Base-by-base conservation (phyloP, 805 yeast species). In the Cyberlindnera lachancei region DNA sequence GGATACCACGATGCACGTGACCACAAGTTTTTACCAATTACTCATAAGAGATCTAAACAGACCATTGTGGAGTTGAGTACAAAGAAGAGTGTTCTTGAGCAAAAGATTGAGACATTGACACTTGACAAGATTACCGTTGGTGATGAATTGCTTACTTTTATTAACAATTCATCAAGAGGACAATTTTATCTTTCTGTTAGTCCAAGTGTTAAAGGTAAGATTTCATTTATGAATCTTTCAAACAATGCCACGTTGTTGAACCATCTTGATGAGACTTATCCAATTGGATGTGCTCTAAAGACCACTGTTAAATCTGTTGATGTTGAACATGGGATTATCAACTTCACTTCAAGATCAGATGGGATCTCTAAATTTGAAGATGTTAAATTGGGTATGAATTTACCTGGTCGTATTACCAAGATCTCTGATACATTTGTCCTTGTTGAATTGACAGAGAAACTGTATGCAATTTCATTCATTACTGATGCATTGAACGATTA, bases 401-500 rank as follows among this genome's bases (percentile, higher is more conserved):
- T 75, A 28, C 83, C 88, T 3, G 86, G 77, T 6, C 71, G 75
- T 49, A 63, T 86, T 11, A 48, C 73, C 34, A 75, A 68, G 44
- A 70, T 81, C 3, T 61, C 68, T 32, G 79, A 73, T 10, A 66
- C 69, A 26, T 74, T 67, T 44, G 76, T 84, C 25, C 56, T 81
- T 43, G 79, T 85, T 26, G 82, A 80, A 39, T 57, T 86, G 27
- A 82, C 86, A n/a, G 66, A 66, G 21, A 66, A 64, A 28, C 63
- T 79, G 8, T 66, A 68, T 21, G 88, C 81, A 4, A 65, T 78
- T 34, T 68, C 92, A 4, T 75, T 69, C 49, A 70, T 80, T 31
- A 76, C 92, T 3, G 95, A 86, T 53, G 86, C 94, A 6, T 61
- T 82, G 43, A 72, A 78, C 48, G 80, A 80, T 51, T 84, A 72